Conservation (phyloP, 106 monocot species). For the Ottelia alismoides region DNA sequence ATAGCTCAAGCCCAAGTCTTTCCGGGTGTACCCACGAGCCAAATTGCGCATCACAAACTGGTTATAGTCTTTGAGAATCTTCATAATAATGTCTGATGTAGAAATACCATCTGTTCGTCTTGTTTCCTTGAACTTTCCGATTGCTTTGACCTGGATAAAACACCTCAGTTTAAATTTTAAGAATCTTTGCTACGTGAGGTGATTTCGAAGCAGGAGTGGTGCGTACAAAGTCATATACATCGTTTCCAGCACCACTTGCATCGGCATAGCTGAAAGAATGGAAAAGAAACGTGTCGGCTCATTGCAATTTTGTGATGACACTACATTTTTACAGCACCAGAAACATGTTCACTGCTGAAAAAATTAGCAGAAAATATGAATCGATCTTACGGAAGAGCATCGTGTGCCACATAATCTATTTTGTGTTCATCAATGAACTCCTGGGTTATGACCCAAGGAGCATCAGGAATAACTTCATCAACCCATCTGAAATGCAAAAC, state of each 20-base stretch:
- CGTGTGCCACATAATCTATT: constrained; percentile 78
- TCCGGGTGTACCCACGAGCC: constrained; percentile 68
- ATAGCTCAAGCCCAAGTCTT: constrained; percentile 83
- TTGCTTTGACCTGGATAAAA: too few relatives aligned
- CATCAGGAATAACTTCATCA: constrained; percentile 84
- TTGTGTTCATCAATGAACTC: constrained; percentile 71
- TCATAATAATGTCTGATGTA: constrained; percentile 83
- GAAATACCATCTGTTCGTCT: constrained; percentile 72
- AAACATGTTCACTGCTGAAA: too few relatives aligned
- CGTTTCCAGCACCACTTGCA: constrained; percentile 73
- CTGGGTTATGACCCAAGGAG: constrained; percentile 70
- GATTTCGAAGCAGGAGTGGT: too few relatives aligned
- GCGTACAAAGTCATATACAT: constrained; percentile 92
- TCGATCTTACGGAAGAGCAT: too few relatives aligned
- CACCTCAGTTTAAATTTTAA: too few relatives aligned
- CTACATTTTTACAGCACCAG: too few relatives aligned
- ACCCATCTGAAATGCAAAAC: constrained; percentile 84
- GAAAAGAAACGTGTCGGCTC: too few relatives aligned
- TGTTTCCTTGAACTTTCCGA: constrained; percentile 85
- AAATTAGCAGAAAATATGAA: too few relatives aligned
- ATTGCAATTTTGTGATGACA: too few relatives aligned
- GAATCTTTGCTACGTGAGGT: too few relatives aligned
- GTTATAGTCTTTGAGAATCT: constrained; percentile 82
- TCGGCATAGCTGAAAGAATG: constrained; percentile 83
- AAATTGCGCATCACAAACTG: constrained; percentile 85